A percentile compares a stretch with the other conserved stretches of the same genome.
These are phyloP conservation scores for Lasiosphaeria miniovina DNA, from an alignment of 495 filamentous ascomycete species.

Conservation along the genomic window DNA sequence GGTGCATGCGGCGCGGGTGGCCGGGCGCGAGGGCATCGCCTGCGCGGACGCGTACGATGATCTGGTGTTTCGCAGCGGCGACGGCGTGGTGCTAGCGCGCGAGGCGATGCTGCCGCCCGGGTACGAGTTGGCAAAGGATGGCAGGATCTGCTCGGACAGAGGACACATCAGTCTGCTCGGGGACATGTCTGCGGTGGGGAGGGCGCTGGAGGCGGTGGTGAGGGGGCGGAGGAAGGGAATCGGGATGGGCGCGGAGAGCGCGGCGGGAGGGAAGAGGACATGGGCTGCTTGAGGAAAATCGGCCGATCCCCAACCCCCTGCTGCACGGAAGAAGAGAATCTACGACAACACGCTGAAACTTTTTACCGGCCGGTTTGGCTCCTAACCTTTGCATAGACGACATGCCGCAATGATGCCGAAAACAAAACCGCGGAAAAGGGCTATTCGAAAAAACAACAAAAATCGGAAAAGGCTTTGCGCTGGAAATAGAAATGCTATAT, in stretches of 20 bases:
- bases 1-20: conserved; percentile 72
- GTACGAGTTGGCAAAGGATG: conserved; percentile 67
- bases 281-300: not conserved
- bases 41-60: conserved; percentile 81
- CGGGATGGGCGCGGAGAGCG: conserved; percentile 46
- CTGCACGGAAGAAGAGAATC: too few species aligned
- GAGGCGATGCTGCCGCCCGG: conserved; percentile 84
- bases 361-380: too few species aligned
- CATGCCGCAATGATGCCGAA: too few species aligned
- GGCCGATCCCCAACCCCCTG: too few species aligned
- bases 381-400: too few species aligned
- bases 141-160: conserved; percentile 72
- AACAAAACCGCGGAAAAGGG: too few species aligned
- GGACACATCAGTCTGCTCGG: conserved; percentile 85
- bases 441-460: too few species aligned
- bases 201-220: conserved; percentile 64
- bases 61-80: conserved; percentile 79
- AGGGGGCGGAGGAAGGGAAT: conserved; percentile 68
- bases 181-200: conserved; percentile 78
- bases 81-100: conserved; percentile 82
- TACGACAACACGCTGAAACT: too few species aligned
- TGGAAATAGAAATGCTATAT: too few species aligned
- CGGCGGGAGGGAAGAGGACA: not conserved
- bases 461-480: too few species aligned
- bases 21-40: conserved; percentile 60